Percentiles rank a stretch among this genome's conserved stretches.
Conservation (phyloP, 163 green algal species). For the Scenedesmus sp. region DNA sequence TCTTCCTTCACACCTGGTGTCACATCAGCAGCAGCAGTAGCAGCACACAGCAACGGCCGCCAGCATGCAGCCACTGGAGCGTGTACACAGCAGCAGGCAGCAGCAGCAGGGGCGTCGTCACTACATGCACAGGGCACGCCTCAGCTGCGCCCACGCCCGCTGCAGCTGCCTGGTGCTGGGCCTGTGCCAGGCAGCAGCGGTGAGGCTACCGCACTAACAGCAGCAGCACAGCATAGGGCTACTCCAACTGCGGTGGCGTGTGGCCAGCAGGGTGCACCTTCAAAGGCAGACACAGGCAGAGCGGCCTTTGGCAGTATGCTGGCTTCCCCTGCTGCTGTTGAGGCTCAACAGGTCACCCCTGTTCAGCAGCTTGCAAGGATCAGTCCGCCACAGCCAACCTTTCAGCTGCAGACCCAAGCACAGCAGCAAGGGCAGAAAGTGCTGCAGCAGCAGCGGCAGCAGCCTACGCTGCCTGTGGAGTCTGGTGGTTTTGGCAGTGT, state of each 20-base stretch:
- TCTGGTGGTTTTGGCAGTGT: background rate
- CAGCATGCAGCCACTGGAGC: background rate
- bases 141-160: background rate
- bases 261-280: background rate
- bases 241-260: background rate
- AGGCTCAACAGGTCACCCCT: background rate
- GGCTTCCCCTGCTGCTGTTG: background rate
- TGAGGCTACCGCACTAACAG: background rate
- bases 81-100: background rate
- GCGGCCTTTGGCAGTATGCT: background rate
- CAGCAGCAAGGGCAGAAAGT: background rate
- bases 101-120: background rate
- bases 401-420: background rate
- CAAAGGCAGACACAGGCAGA: background rate
- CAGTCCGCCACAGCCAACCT: background rate
- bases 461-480: background rate
- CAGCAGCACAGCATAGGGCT: background rate
- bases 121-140: background rate
- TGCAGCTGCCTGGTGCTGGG: background rate
- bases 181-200: background rate
- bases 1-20: background rate
- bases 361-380: background rate
- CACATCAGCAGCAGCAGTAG: background rate
- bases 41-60: background rate
- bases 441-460: background rate